Base-by-base conservation (phyloP, 108 stramenopile species). In the Skeletonema costatum region DNA sequence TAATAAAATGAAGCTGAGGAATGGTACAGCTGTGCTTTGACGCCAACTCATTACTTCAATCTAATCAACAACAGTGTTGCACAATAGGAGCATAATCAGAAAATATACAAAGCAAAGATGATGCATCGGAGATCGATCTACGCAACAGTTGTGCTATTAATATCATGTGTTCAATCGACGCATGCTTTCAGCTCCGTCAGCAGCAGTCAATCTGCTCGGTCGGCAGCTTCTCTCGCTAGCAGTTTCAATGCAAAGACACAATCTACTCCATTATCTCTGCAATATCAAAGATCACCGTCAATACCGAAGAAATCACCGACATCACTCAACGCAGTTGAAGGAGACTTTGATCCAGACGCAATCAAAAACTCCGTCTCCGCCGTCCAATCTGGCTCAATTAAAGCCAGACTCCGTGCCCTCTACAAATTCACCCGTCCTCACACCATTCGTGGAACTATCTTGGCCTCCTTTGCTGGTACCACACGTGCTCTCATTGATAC, bases 381-480 rank as follows among this genome's bases (percentile, higher is more conserved):
- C 50, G 75, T 84, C 25, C 75, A 87, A 76, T 83, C 86, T 2
- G 92, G 89, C 30, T 93, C 92, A 4, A 30, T 91, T 42, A 90
- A 90, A 46, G 89, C 92, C n/a, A 86, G 71, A 70, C 60, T 92
- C 17, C 83, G 88, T 13, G 96, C 96, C 13, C 75, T 98, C 42
- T 97, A 98, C 90, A 97, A 95, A 82, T 98, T 98, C 88, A 95
- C 95, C 9, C 87, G 98, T 41, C 98, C 98, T 6, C 98, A 98
- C 81, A 98, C 98, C 32, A 98, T 98, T 66, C 92, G 97, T 29
- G 98, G 98, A 6, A 97, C 98, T 25, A 90, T 98, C 56, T 82
- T 98, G 35, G 98, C 96, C 35, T 97, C 97, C 17, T 75, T 97
- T 36, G 95, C 96, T 8, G 98, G 98, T 32, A 97, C 97, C 4